These are phyloP conservation scores for Atalantia buxifolia DNA, from an alignment of 345 rosid species.

Conservation along the genomic window DNA sequence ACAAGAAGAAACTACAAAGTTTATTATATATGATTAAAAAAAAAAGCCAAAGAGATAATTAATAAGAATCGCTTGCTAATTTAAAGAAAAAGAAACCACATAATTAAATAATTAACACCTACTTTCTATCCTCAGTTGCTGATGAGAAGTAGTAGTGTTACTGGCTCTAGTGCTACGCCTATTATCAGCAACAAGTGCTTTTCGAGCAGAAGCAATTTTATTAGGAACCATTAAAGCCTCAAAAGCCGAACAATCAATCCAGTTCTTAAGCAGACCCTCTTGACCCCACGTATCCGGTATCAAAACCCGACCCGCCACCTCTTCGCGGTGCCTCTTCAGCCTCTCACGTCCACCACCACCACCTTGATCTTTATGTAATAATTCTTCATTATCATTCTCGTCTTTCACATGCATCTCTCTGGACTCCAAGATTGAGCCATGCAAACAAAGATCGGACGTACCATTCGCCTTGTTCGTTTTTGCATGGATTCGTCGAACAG, in stretches of 20 bases:
- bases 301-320: slow-evolving; percentile 45
- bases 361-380: background rate
- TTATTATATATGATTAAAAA: background rate
- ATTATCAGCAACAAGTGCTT: slow-evolving; percentile 49
- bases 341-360: slow-evolving; percentile 45
- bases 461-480: background rate
- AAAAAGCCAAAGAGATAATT: background rate
- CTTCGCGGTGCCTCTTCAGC: slow-evolving; percentile 61
- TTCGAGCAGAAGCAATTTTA: slow-evolving; percentile 59
- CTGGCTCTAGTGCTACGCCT: slow-evolving; percentile 11
- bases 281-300: slow-evolving; percentile 72
- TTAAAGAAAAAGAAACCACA: background rate
- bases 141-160: slow-evolving; percentile 7
- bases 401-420: background rate
- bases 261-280: slow-evolving; percentile 54
- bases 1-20: too few relatives aligned
- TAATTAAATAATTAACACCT: slow-evolving; percentile 23
- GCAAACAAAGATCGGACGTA: background rate
- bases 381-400: background rate
- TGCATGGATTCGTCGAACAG: background rate
- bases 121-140: slow-evolving; percentile 36
- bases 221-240: slow-evolving; percentile 43
- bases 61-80: background rate
- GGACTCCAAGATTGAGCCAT: background rate
- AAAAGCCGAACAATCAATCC: slow-evolving; percentile 63